Percentiles rank a stretch among this genome's conserved stretches.
Evolutionary conservation across 1,284 basidiomycete species (phyloP).

Genomic region (Ustilago nuda): DNA sequence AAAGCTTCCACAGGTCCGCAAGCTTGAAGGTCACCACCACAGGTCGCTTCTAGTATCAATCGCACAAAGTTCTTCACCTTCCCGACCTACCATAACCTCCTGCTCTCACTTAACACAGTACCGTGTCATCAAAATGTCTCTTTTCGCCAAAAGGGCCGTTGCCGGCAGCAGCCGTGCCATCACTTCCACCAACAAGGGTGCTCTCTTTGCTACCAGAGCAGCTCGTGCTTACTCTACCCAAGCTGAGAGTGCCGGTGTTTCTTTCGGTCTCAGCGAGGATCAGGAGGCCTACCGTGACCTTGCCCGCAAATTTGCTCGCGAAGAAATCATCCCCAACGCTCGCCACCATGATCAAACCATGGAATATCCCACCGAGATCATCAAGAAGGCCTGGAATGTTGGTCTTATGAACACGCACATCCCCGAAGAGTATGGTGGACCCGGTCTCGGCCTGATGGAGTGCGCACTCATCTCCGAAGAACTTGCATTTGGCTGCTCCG

Average conservation of each 20-base stretch:
- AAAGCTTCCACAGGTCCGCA: conserved; percentile 1
- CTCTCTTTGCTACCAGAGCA: conserved; percentile 19
- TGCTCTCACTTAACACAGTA: not conserved
- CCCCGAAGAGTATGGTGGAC: conserved; percentile 72
- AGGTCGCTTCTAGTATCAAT: not conserved
- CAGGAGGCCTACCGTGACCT: conserved; percentile 71
- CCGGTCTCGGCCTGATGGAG: conserved; percentile 72
- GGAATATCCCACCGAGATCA: conserved; percentile 73
- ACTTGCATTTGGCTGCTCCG: conserved; percentile 73
- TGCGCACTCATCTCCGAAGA: conserved; percentile 72
- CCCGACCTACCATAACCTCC: conserved; percentile 1
- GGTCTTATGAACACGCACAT: conserved; percentile 67
- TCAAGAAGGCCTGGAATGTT: conserved; percentile 71
- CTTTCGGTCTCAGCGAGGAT: conserved; percentile 69
- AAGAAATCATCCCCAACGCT: conserved; percentile 73
- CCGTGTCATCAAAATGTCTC: conserved; percentile 29
- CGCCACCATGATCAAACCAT: conserved; percentile 69
- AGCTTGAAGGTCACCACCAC: conserved; percentile 1
- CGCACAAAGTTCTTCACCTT: conserved; percentile 9
- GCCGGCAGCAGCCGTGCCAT: conserved; percentile 48
- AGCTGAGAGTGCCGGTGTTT: conserved; percentile 41
- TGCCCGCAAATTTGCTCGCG: conserved; percentile 71
- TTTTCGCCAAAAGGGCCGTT: conserved; percentile 38
- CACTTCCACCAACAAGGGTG: conserved; percentile 21
- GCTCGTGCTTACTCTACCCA: conserved; percentile 40